Base-by-base conservation (phyloP, 352 stramenopile species). In the Phytophthora megakarya region DNA sequence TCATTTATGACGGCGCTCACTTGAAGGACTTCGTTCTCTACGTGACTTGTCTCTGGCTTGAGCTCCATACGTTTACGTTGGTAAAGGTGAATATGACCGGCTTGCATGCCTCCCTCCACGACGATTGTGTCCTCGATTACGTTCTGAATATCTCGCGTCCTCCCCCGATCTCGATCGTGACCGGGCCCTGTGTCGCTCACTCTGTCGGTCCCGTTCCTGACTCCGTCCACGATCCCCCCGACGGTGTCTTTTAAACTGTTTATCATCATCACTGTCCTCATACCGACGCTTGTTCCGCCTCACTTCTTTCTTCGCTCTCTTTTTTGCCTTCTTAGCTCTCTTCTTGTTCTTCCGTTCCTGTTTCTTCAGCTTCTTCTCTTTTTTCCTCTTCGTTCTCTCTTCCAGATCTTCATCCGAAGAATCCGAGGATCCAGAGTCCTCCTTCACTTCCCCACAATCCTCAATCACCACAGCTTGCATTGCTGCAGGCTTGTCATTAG, bases 401-500 rank as follows among this genome's bases (percentile, higher is more conserved):
- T 55, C 21, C 1, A 5, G 19, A 53, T 26, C 11, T 3, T 47
- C 49, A 13, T 46, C 48, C 1, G 48, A 56, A 23, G 35, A 46
- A 52, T 23, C 43, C 37, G 46, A 54, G 9, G 30, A 26, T n/a
- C 39, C 35, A 1, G 57, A 70, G 0, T 47, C 47, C 25, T 32
- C 30, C 5, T 60, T 51, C 6, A 96, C 19, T 55, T 96, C 83
- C 3, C 97, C 97, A 68, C 97, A 99, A 70, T 99, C 92, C 6
- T 85, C 76, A 73, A 99, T 98, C 23, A 98, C 64, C 44, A 99
- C 89, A 40, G 89, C 72, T 45, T 96, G 81, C 48, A 90, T 75
- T 7, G 95, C 79, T 43, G 76, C 73, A 0, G 80, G 80, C 43
- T 95, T 96, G 67, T 98, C 84, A 46, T 82, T 87, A 4, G 69